phyloP scores from a whole-genome alignment of 176 grass and related monocot species.

The Thalia dealbata region DNA sequence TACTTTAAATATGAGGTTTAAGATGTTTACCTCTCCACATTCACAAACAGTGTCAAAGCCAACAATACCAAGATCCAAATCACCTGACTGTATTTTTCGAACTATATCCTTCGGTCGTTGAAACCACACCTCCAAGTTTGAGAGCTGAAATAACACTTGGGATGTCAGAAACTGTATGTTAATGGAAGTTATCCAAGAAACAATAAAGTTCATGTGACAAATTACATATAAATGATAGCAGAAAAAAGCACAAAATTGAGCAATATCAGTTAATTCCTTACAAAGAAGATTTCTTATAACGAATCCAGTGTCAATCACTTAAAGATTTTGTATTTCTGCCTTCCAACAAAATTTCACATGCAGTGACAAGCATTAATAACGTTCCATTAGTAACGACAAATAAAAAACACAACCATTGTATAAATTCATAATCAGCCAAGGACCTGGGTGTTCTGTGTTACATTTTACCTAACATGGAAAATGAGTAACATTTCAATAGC shows the following conservation, averaged over 20 bases:
- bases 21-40: conserved; percentile 45
- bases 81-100: conserved; percentile 64
- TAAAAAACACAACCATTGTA: background rate
- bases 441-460: background rate
- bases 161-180: background rate
- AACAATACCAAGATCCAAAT: conserved; percentile 84
- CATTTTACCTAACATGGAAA: background rate
- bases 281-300: no score
- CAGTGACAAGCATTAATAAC: background rate
- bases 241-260: background rate
- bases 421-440: background rate
- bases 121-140: conserved; percentile 95
- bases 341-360: no score
- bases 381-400: background rate
- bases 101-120: conserved; percentile 95
- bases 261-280: no score
- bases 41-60: conserved; percentile 88
- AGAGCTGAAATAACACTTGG: conserved; percentile 31
- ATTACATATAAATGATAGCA: background rate
- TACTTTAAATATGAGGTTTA: background rate
- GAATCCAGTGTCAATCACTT: no score
- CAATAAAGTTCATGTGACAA: background rate
- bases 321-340: no score
- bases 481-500: background rate
- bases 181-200: background rate